Conservation (phyloP, 345 rosid species). For the Streptanthus diversifolius region DNA sequence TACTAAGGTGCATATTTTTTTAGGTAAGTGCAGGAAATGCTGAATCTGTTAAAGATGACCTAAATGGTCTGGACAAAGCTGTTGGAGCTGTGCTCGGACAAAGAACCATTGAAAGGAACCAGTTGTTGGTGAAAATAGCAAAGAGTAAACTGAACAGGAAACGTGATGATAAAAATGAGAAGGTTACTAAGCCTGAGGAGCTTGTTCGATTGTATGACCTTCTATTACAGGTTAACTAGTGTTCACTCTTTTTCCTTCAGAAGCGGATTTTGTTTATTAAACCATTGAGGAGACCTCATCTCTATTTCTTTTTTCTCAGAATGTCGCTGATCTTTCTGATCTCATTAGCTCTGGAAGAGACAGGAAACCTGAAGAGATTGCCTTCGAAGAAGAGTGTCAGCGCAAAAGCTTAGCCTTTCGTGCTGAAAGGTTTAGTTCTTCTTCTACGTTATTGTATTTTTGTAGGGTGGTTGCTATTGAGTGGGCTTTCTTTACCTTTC, state of each 20-base stretch:
- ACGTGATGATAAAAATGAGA: conserved; percentile 87
- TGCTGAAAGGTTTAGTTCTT: conserved; percentile 71
- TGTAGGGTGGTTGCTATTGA: neutral
- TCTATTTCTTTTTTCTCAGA: conserved; percentile 50
- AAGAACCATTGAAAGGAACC: conserved; percentile 90
- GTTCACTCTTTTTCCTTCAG: neutral
- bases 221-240: conserved; percentile 64
- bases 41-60: conserved; percentile 85
- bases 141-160: conserved; percentile 79
- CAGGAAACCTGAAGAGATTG: conserved; percentile 81
- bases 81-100: conserved; percentile 87
- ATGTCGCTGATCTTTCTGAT: conserved; percentile 93
- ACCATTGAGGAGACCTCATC: conserved; percentile 11
- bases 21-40: conserved; percentile 95
- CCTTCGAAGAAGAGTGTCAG: conserved; percentile 76
- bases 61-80: conserved; percentile 97
- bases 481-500: neutral
- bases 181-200: conserved; percentile 90
- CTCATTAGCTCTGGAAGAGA: conserved; percentile 97
- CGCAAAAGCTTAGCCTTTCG: conserved; percentile 71
- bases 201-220: conserved; percentile 95
- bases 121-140: conserved; percentile 78
- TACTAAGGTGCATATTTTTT: conserved; percentile 15
- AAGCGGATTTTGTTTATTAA: neutral
- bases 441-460: conserved; percentile 11